Evolutionary conservation across 2,329 filamentous ascomycete species (phyloP).

Genomic region (Acephala macrosclerotiorum): DNA sequence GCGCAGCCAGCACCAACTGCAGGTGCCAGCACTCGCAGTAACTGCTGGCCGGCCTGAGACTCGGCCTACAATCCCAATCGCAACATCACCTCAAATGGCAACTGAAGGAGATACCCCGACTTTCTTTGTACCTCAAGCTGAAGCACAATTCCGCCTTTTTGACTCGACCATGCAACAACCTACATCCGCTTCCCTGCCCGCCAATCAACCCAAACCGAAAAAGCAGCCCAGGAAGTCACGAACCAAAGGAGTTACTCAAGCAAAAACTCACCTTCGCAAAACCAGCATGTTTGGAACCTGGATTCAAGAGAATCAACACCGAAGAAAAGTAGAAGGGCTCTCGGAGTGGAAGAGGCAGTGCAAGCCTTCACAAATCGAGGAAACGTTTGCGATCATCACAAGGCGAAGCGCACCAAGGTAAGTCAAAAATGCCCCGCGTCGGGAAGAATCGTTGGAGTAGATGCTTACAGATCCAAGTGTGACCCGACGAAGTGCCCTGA

Average conservation of each 20-base stretch:
- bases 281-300: neutral
- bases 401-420: neutral
- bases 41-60: neutral
- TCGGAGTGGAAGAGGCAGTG: neutral
- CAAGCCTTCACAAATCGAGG: neutral
- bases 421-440: neutral
- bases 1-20: neutral
- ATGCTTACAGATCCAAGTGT: neutral
- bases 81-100: neutral
- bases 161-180: neutral
- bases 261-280: neutral
- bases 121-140: neutral
- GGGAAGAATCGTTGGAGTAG: neutral
- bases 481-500: neutral
- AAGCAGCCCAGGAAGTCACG: neutral
- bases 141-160: neutral
- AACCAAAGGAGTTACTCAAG: neutral
- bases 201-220: neutral
- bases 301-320: neutral
- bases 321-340: neutral
- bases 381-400: neutral
- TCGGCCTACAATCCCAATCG: neutral
- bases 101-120: neutral
- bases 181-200: neutral
- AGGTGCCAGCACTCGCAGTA: no score